Base-by-base conservation (phyloP, 129 eudicot species). In the Saposhnikovia divaricata region DNA sequence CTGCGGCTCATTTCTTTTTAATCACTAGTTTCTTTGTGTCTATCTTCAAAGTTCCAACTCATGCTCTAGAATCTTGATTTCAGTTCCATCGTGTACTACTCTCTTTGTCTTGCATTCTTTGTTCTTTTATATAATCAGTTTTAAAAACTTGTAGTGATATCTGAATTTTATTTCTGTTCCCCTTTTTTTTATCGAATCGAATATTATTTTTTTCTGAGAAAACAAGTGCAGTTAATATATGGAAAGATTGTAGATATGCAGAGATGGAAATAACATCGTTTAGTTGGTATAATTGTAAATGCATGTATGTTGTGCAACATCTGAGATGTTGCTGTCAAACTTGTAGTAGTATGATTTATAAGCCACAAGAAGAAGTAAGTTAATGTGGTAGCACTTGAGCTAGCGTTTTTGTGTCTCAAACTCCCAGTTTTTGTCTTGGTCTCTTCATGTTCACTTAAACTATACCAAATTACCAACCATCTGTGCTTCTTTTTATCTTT, bases 231-330 rank as follows among this genome's bases (percentile, higher is more conserved):
- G 6, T 1, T 55, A 16, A 21, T 19, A 18, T 4, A 18, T 4
- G 61, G 23, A 55, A 55, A 55, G 23, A 57, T 21, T 44, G 47
- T 44, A 44, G 2, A 8, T 9, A 44, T 34, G 37, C 37, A 34
- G 37, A 34, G 37, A 34, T 34, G 37, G 37, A 34, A 34, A 34
- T 1, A 34, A 34, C 37, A 34, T 34, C 37, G 37, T 1, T 34
- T 34, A 34, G 37, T 34, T 34, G 4, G 28, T 59, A n/a, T 59
- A 23, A 2, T 59, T n/a, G 34, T 10, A 9, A 0, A 59, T 59
- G 68, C 68, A 59, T 8, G 68, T 61, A 9, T 61, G 69, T 61
- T 61, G 69, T 61, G 69, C 69, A 61, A 61, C 69, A 61, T n/a
- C 37, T n/a, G 4, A 25, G 69, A 10, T n/a, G 69, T 61, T n/a